A percentile compares a stretch with the other conserved stretches of the same genome.
These are phyloP conservation scores for Citrullus colocynthis DNA, from an alignment of 306 rosid species.

Conservation along the genomic window DNA sequence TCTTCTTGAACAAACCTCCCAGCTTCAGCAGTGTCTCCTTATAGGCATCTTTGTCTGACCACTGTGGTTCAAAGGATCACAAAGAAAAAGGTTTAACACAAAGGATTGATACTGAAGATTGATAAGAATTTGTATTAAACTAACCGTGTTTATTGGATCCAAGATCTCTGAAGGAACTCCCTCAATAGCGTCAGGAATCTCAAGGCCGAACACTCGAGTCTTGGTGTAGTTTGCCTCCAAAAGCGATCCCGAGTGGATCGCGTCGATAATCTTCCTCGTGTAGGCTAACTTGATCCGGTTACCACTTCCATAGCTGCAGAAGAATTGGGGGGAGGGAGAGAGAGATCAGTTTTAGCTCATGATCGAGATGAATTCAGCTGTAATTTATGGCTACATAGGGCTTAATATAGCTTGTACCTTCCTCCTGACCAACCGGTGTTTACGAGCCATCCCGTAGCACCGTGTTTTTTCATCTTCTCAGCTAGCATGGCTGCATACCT, in stretches of 20 bases:
- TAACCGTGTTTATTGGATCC: slow-evolving; percentile 69
- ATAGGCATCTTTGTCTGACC: slow-evolving; percentile 54
- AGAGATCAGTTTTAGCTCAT: not conserved
- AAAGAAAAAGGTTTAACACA: not conserved
- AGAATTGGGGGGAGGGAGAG: too few species aligned
- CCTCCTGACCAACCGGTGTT: slow-evolving; percentile 96
- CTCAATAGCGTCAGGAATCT: slow-evolving; percentile 59
- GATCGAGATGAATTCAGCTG: not conserved
- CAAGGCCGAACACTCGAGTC: slow-evolving; percentile 66
- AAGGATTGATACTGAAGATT: not conserved
- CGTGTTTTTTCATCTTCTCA: slow-evolving; percentile 77
- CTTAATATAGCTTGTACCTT: slow-evolving; percentile 20
- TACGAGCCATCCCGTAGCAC: slow-evolving; percentile 90
- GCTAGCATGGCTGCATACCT: slow-evolving; percentile 87
- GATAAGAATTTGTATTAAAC: slow-evolving; percentile 10
- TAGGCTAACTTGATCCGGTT: slow-evolving; percentile 59
- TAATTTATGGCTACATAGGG: not conserved
- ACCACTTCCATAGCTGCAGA: slow-evolving; percentile 60
- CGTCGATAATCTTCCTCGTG: slow-evolving; percentile 80
- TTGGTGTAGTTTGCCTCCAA: slow-evolving; percentile 39
- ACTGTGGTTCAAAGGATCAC: slow-evolving; percentile 25
- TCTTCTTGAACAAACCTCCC: slow-evolving; percentile 56
- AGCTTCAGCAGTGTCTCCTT: slow-evolving; percentile 44
- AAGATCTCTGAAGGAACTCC: slow-evolving; percentile 75
- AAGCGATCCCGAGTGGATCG: slow-evolving; percentile 68